phyloP scores from a whole-genome alignment of 2,329 filamentous ascomycete species.

The Capronia americana region DNA sequence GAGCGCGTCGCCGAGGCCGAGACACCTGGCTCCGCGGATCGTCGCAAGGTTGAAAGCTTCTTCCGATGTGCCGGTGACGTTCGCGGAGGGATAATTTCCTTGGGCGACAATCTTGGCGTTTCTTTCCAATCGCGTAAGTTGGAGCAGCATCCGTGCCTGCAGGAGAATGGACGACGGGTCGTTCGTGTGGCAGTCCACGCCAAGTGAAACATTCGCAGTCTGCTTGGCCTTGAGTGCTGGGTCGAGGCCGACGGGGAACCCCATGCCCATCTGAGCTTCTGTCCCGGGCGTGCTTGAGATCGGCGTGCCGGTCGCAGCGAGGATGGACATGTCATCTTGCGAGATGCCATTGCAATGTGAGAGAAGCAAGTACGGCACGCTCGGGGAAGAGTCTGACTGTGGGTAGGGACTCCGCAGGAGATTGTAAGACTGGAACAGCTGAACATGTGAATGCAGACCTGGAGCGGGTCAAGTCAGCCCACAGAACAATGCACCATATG shows the following conservation, averaged over 20 bases:
- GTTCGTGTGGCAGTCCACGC: conserved; percentile 45
- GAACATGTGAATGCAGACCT: conserved; percentile 28
- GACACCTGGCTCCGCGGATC: conserved; percentile 53
- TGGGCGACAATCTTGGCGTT: conserved; percentile 42
- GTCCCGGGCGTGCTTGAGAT: conserved; percentile 58
- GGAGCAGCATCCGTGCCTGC: conserved; percentile 42
- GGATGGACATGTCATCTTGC: conserved; percentile 38
- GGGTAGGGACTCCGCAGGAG: conserved; percentile 43
- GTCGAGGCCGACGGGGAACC: conserved; percentile 46
- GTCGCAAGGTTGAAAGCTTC: conserved; percentile 60
- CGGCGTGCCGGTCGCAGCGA: conserved; percentile 34
- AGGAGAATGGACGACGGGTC: conserved; percentile 41
- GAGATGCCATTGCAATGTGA: conserved; percentile 48
- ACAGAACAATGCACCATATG: background rate
- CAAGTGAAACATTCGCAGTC: conserved; percentile 38
- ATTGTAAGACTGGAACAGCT: conserved; percentile 42
- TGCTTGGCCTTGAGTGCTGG: conserved; percentile 26
- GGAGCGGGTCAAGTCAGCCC: background rate
- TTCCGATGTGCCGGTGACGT: conserved; percentile 46
- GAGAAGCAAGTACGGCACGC: conserved; percentile 50
- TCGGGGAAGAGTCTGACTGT: background rate
- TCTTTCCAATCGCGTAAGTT: conserved; percentile 42
- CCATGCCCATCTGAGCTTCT: conserved; percentile 58
- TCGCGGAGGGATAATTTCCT: conserved; percentile 38
- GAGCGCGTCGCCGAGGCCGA: conserved; percentile 51